phyloP scores from a whole-genome alignment of 129 eudicot genomes.

The sunflower (Helianthus annuus) region HanXRQr2.0-SUNRISE NC_035438.2:39976625-39977124 shows the following conservation, averaged over 20 bases:
- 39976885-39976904: conserved; percentile 9
- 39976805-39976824: background rate
- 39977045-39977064: conserved; percentile 27
- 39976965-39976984: conserved; percentile 40
- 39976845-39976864: background rate
- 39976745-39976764: background rate
- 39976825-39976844: background rate
- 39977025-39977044: conserved; percentile 17
- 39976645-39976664: conserved; percentile 16
- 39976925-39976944: conserved; percentile 37
- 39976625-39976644: conserved; percentile 29
- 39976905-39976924: background rate
- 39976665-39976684: conserved; percentile 9
- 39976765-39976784: conserved; percentile 2
- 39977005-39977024: conserved; percentile 9
- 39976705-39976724: conserved; percentile 13
- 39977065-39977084: conserved; percentile 27
- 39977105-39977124: conserved; percentile 3
- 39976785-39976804: background rate
- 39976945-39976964: conserved; percentile 29
- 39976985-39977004: conserved; percentile 36
- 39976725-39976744: background rate
- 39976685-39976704: conserved; percentile 18
- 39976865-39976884: conserved; percentile 23
- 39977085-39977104: conserved; percentile 10